Conservation (phyloP, 805 yeast genomes). For the Candida quercuum region DNA sequence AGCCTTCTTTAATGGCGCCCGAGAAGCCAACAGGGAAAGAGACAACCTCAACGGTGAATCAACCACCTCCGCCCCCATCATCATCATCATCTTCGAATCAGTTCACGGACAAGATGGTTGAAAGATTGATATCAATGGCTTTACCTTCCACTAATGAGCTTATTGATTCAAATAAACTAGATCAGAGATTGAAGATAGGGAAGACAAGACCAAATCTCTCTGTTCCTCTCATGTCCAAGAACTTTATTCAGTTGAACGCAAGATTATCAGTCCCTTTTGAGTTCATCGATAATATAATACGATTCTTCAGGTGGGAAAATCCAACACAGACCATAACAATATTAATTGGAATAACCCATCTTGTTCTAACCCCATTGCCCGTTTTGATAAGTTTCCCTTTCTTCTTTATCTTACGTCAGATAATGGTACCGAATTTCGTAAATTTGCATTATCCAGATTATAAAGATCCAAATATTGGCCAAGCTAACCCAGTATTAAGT, state of each 20-base stretch:
- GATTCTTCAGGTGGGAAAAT: slow-evolving; percentile 58
- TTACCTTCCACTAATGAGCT: slow-evolving; percentile 53
- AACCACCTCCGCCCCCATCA: neutral
- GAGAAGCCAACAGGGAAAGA: neutral
- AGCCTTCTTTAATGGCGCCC: neutral
- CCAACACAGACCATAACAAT: slow-evolving; percentile 58
- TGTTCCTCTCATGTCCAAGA: slow-evolving; percentile 63
- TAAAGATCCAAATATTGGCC: slow-evolving; percentile 22
- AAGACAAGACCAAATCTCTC: slow-evolving; percentile 63
- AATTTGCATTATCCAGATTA: slow-evolving; percentile 59
- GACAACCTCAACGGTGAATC: neutral
- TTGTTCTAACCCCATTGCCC: slow-evolving; percentile 56
- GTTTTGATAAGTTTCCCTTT: slow-evolving; percentile 49
- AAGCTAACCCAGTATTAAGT: slow-evolving; percentile 39
- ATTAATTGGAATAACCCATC: slow-evolving; percentile 42
- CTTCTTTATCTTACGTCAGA: slow-evolving; percentile 43
- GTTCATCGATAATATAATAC: slow-evolving; percentile 49
- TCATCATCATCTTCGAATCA: slow-evolving; percentile 6
- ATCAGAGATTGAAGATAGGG: slow-evolving; percentile 54
- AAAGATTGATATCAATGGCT: slow-evolving; percentile 64
- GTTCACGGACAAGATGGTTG: slow-evolving; percentile 67
- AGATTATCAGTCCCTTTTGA: slow-evolving; percentile 59
- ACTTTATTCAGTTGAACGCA: slow-evolving; percentile 57
- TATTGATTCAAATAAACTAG: slow-evolving; percentile 37
- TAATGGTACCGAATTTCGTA: slow-evolving; percentile 65